Evolutionary conservation across 1,284 basidiomycete species (phyloP), one percentile per base, ranked within the genome.

Genomic region (Naganishia cerealis): DNA sequence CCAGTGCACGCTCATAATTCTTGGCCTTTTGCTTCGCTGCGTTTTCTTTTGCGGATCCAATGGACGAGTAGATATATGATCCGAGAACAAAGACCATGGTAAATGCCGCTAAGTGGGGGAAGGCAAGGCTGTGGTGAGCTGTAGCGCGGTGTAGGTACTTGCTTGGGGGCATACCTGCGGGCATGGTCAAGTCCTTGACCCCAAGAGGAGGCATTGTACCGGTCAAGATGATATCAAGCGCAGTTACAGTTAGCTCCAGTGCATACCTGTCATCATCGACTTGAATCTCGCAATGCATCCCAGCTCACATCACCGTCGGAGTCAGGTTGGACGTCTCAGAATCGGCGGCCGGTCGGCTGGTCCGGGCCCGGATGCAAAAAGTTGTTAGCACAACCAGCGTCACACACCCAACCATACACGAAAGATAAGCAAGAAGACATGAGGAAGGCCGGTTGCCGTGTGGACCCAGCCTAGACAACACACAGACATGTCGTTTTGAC

Each of bases 51-150:
- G 70, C 70, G 15, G 61, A 57, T 42, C 52, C 38, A 52, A 71
- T 68, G 36, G 70, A 71, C 4, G 57, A 54, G 50, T 67, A 62
- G 36, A 71, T 71, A 42, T 29, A 71, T 12, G 70, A 71, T 24
- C 66, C 66, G 15, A 71, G 67, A 42, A 71, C 67, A 33, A 71
- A 71, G 50, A 71, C 61, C 70, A 71, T 71, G 43, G 67, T 67
- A 46, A 71, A 71, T 33, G 70, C 70, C 50, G 67, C 70, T 70
- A 29, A 29, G 13, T 33, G 13, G 18, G 9, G 15, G 42, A 54
- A 38, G 39, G 36, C 26, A 42, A 38, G 39, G 36, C 26, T 26
- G 18, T 18, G 18, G 40, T 29, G 39, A 42, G 12, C 53, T 18
- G 36, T 18, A 39, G 38, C 40, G 4, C 1, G 10, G 3, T n/a